phyloP scores from a whole-genome alignment of 2,329 filamentous ascomycete genomes.

The Phialophora chinensis region DNA sequence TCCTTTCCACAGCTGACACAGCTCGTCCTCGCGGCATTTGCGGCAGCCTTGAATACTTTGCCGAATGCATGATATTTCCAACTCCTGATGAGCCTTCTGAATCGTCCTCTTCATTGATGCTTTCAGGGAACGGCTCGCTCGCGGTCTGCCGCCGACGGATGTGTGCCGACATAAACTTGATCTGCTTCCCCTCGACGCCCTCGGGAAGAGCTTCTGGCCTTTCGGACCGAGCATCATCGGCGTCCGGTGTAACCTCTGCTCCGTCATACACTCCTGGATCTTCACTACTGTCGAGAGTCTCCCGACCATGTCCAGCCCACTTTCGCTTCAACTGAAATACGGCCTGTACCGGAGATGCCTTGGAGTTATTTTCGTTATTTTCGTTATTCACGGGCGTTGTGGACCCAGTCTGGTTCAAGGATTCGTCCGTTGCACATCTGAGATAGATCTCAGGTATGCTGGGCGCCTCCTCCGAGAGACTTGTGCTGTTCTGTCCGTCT shows the following conservation, averaged over 20 bases:
- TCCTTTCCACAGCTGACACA: slow-evolving; percentile 13
- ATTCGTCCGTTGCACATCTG: neutral
- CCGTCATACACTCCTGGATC: neutral
- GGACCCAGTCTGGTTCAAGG: neutral
- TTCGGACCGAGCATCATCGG: slow-evolving; percentile 1
- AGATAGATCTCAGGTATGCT: neutral
- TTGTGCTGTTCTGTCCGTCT: slow-evolving; percentile 3
- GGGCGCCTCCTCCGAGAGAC: neutral
- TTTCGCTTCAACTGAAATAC: slow-evolving; percentile 15
- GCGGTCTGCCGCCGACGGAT: slow-evolving; percentile 14
- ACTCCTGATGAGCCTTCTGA: slow-evolving; percentile 14
- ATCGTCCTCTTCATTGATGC: slow-evolving; percentile 5
- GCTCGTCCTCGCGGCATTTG: neutral
- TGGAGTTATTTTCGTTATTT: slow-evolving; percentile 10
- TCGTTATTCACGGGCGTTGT: slow-evolving; percentile 5
- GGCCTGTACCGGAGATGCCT: slow-evolving; percentile 4
- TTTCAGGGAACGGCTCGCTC: slow-evolving; percentile 16
- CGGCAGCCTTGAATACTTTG: slow-evolving; percentile 16
- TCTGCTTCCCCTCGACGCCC: neutral
- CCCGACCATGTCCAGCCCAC: slow-evolving; percentile 2
- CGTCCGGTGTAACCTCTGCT: neutral
- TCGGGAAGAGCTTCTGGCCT: neutral
- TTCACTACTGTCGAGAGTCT: slow-evolving; percentile 1
- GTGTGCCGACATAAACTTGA: neutral
- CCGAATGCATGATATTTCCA: slow-evolving; percentile 8